Evolutionary conservation across 345 rosid genomes (phyloP).

Genomic region (Combretum micranthum): DNA sequence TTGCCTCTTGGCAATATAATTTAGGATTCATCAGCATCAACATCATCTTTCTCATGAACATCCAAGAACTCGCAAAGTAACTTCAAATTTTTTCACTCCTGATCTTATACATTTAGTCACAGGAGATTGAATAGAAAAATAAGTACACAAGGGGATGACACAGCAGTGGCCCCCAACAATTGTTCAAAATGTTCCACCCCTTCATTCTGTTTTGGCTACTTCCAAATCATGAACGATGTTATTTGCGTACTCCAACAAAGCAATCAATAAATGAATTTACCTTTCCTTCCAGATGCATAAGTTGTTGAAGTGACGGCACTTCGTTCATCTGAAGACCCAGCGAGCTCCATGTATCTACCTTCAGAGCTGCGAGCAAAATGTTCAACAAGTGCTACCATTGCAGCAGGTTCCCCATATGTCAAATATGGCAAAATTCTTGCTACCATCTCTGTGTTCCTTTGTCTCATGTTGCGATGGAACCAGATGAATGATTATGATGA

Average conservation of each 20-base stretch:
- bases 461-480: too few species aligned
- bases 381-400: too few species aligned
- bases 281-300: conserved; percentile 65
- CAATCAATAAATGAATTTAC: conserved; percentile 92
- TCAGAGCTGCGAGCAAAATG: conserved; percentile 26
- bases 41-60: conserved; percentile 14
- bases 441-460: too few species aligned
- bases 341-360: conserved; percentile 65
- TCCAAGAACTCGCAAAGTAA: conserved; percentile 44
- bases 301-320: conserved; percentile 54
- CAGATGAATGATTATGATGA: too few species aligned
- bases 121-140: conserved; percentile 43
- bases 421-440: too few species aligned
- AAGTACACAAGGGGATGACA: conserved; percentile 62
- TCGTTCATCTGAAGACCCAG: conserved; percentile 69
- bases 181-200: conserved; percentile 59
- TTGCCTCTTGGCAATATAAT: too few species aligned
- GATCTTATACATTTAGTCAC: conserved; percentile 38
- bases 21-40: not conserved
- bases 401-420: too few species aligned
- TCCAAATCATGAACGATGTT: conserved; percentile 77
- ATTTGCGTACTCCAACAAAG: conserved; percentile 68
- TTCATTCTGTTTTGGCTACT: conserved; percentile 64
- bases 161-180: conserved; percentile 68
- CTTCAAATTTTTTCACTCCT: conserved; percentile 49